Evolutionary conservation across 768 basidiomycete genomes (phyloP), one percentile per base, ranked within the genome.

Genomic region (Mycena crocata): DNA sequence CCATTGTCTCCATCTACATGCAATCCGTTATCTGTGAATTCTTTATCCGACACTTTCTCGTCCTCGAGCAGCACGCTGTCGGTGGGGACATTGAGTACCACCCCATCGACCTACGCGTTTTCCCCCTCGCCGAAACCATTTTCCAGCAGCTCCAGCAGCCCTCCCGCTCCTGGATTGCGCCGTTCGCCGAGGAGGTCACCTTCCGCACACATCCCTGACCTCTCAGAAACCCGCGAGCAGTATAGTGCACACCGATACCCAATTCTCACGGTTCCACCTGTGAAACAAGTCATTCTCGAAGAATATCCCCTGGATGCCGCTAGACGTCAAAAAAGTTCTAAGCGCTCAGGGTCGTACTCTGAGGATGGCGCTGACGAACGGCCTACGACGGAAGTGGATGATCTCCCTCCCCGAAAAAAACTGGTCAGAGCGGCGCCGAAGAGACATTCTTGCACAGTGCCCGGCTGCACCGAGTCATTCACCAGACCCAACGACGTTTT

Each of bases 391-490:
- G 57, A 65, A 46, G 67, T 57, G 31, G 30, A n/a, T 21, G 64
- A 66, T 24, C 8, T 44, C 48, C 55, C 44, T 26, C 55, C 40
- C 26, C 60, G 58, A 32, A 64, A 67, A 44, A 57, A 40, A 23
- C n/a, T 8, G 1, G 15, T 15, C 28, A 40, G 24, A 8, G 34
- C 28, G 24, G 58, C 51, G 3, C 26, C 30, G 15, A 67, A 70
- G 34, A 50, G 63, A 8, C 39, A 64, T 58, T 64, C 52, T 5
- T 75, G 75, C 62, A 69, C 72, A 12, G 51, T 71, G 31, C 32
- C 61, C 8, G 74, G 74, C 66, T 77, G 76, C 67, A 64, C 51
- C 19, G 67, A 70, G 39, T 72, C 73, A 8, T 77, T 77, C 62
- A 74, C 73, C 30, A 65, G 76, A 28, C 39, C 46, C 19, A 71